Evolutionary conservation across 805 yeast species (phyloP).

Genomic region (Saccharomycopsis olivae): DNA sequence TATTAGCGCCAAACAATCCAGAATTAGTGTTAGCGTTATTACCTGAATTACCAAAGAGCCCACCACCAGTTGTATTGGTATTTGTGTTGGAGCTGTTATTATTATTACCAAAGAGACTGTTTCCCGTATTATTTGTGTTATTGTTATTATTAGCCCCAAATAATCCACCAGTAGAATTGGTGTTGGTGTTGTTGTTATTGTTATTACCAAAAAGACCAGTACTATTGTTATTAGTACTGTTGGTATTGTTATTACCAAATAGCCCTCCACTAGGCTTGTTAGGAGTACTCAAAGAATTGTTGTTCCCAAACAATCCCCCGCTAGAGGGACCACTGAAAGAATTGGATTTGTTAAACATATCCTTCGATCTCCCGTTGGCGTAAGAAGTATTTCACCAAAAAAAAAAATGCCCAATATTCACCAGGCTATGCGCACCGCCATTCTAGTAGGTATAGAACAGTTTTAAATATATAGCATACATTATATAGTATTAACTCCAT

Average conservation of each 20-base stretch:
- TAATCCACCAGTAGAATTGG: slow-evolving; percentile 22
- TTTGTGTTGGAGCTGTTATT: slow-evolving; percentile 18
- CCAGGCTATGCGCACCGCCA: too few species aligned
- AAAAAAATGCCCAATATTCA: too few species aligned
- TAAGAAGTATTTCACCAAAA: too few species aligned
- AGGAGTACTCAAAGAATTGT: slow-evolving; percentile 12
- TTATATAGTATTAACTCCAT: too few species aligned
- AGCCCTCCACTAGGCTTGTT: slow-evolving; percentile 21
- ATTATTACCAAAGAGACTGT: slow-evolving; percentile 28
- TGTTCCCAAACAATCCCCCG: slow-evolving; percentile 22
- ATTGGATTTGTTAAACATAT: too few species aligned
- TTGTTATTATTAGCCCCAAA: slow-evolving; percentile 24
- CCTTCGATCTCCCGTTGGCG: too few species aligned
- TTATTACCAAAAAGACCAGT: slow-evolving; percentile 27
- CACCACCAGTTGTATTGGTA: slow-evolving; percentile 25
- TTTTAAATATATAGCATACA: too few species aligned
- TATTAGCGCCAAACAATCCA: slow-evolving; percentile 20
- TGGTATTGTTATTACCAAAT: slow-evolving; percentile 24
- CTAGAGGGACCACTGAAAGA: slow-evolving; percentile 22
- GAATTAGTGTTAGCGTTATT: slow-evolving; percentile 21
- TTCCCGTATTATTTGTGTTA: slow-evolving; percentile 15
- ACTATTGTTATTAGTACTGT: slow-evolving; percentile 14
- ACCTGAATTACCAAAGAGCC: slow-evolving; percentile 30
- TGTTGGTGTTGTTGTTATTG: slow-evolving; percentile 17
- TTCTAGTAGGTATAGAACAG: too few species aligned